These are phyloP conservation scores for Xerocomus amazonicus DNA, from an alignment of 1,284 basidiomycete species.

Conservation along the genomic window DNA sequence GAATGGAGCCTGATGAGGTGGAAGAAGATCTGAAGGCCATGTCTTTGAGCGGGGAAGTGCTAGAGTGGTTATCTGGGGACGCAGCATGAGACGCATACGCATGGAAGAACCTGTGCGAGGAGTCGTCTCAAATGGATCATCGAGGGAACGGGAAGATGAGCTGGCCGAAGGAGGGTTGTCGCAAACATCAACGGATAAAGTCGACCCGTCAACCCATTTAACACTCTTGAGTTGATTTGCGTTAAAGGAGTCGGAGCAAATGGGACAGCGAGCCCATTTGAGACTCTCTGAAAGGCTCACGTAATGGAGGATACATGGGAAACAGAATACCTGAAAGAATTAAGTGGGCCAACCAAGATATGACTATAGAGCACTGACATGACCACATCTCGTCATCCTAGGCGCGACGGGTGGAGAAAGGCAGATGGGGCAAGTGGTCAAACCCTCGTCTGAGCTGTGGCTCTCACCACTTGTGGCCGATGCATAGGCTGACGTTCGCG, in stretches of 20 bases:
- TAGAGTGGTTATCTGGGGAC: slow-evolving; percentile 93
- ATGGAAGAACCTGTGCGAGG: slow-evolving; percentile 56
- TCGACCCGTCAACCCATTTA: slow-evolving; percentile 67
- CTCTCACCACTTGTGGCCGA: slow-evolving; percentile 46
- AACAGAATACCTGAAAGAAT: slow-evolving; percentile 72
- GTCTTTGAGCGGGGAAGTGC: slow-evolving; percentile 88
- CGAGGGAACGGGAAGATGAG: slow-evolving; percentile 45
- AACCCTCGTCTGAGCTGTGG: slow-evolving; percentile 48
- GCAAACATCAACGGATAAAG: slow-evolving; percentile 35
- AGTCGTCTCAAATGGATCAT: slow-evolving; percentile 26
- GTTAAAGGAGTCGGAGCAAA: slow-evolving; percentile 93
- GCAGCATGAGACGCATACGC: slow-evolving; percentile 87
- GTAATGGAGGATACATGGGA: slow-evolving; percentile 90
- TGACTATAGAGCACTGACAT: slow-evolving; percentile 58
- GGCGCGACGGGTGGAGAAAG: slow-evolving; percentile 88
- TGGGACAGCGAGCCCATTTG: slow-evolving; percentile 90
- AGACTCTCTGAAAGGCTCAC: slow-evolving; percentile 76
- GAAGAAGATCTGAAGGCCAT: slow-evolving; percentile 92
- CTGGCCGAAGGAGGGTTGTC: slow-evolving; percentile 36
- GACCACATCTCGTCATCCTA: slow-evolving; percentile 96
- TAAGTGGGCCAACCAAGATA: slow-evolving; percentile 16
- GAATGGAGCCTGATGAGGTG: slow-evolving; percentile 89
- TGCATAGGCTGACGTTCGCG: slow-evolving; percentile 65
- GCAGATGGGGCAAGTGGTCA: slow-evolving; percentile 91
- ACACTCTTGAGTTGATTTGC: slow-evolving; percentile 92